These are phyloP conservation scores for Trichoderma koningiopsis DNA, from an alignment of 2,329 filamentous ascomycete genomes.

Conservation along the genomic window DNA sequence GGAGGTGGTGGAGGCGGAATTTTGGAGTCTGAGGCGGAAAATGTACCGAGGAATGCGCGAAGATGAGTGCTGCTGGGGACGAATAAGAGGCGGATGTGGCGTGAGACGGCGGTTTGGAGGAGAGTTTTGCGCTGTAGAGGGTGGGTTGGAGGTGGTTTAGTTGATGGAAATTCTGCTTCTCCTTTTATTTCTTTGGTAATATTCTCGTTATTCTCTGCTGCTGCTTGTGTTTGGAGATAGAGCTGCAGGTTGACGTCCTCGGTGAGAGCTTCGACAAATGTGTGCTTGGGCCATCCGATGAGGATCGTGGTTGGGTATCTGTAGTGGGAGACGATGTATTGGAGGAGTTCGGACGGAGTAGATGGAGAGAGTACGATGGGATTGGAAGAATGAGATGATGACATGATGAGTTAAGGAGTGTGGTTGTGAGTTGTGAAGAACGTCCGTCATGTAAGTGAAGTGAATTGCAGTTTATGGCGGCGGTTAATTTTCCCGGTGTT, in stretches of 20 bases:
- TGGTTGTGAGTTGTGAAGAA: background rate
- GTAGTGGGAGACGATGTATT: slow-evolving; percentile 61
- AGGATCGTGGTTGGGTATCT: slow-evolving; percentile 65
- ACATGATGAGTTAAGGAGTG: background rate
- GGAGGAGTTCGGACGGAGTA: slow-evolving; percentile 63
- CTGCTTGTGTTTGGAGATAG: background rate
- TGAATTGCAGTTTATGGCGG: background rate
- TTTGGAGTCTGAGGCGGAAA: slow-evolving; percentile 44
- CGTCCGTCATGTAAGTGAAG: background rate
- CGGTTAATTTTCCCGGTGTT: background rate
- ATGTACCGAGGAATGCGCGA: slow-evolving; percentile 70
- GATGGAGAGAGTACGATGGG: slow-evolving; percentile 55
- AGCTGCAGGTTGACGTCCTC: slow-evolving; percentile 46
- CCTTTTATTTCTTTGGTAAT: background rate
- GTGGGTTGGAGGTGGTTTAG: background rate
- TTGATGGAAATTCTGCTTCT: background rate
- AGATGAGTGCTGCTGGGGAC: slow-evolving; percentile 75
- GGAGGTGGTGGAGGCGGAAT: slow-evolving; percentile 33
- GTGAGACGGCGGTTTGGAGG: slow-evolving; percentile 67
- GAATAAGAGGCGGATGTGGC: slow-evolving; percentile 71
- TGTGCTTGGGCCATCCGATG: slow-evolving; percentile 65
- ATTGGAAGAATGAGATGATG: slow-evolving; percentile 18
- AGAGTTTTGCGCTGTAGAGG: slow-evolving; percentile 65
- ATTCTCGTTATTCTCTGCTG: slow-evolving; percentile 2
- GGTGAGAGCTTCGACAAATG: slow-evolving; percentile 64